Conservation (phyloP, 805 yeast species). For the Barnettozyma californica region DNA sequence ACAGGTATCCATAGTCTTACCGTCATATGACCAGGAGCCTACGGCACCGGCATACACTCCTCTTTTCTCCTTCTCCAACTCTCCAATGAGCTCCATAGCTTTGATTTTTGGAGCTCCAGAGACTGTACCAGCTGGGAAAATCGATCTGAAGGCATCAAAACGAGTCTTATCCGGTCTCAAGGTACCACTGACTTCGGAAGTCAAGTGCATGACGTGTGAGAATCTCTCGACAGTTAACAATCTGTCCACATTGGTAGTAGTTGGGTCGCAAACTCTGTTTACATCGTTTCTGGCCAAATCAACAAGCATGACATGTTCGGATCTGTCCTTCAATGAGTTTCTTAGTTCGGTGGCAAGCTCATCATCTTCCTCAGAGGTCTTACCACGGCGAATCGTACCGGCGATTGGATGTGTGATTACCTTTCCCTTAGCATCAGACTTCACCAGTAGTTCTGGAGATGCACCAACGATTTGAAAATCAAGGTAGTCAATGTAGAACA, state of each 20-base stretch:
- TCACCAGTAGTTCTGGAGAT: conserved; percentile 90
- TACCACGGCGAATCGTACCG: conserved; percentile 90
- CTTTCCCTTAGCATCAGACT: conserved; percentile 64
- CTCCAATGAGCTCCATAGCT: conserved; percentile 93
- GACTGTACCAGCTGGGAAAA: conserved; percentile 99
- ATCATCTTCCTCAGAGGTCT: conserved; percentile 89
- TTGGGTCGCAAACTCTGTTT: conserved; percentile 89
- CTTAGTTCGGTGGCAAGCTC: conserved; percentile 67
- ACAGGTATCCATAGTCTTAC: conserved; percentile 94
- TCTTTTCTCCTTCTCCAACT: conserved; percentile 84
- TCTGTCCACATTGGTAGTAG: conserved; percentile 79
- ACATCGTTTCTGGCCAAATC: conserved; percentile 96
- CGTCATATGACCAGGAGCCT: conserved; percentile 96
- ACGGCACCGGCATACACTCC: conserved; percentile 99
- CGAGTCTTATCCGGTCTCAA: conserved; percentile 78
- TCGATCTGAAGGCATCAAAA: conserved; percentile 95
- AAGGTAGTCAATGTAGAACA: conserved; percentile 86
- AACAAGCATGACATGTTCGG: conserved; percentile 98
- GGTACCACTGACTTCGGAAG: conserved; percentile 90
- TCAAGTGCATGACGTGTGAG: conserved; percentile 95
- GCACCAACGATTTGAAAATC: conserved; percentile 97
- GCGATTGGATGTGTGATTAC: conserved; percentile 97
- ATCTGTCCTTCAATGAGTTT: conserved; percentile 82
- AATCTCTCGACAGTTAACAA: conserved; percentile 87
- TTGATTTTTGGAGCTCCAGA: conserved; percentile 97